Percentiles rank a stretch among this genome's conserved stretches.
Conservation (phyloP, 257 asterid species). For the Knoxia roxburghii region DNA sequence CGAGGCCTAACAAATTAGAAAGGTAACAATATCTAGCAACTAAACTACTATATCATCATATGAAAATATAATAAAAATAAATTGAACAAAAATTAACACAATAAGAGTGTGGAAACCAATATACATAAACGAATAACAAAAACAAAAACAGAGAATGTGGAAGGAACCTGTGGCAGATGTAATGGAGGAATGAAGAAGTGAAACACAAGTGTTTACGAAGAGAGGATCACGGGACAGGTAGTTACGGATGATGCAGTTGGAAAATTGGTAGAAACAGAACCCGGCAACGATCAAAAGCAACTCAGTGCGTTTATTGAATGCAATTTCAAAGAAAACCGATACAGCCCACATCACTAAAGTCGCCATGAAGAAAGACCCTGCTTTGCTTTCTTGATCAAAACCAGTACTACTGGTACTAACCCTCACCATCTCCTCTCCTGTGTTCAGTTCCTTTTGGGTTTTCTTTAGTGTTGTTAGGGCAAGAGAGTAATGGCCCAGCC, state of each 20-base stretch:
- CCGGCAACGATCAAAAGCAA: constrained; percentile 52
- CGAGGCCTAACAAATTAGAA: too few relatives aligned
- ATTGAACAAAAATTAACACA: background rate
- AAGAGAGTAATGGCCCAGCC: background rate
- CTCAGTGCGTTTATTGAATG: constrained; percentile 59
- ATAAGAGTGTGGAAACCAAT: background rate
- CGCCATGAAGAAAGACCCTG: constrained; percentile 65
- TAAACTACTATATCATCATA: too few relatives aligned
- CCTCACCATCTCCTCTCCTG: constrained; percentile 16
- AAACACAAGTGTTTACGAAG: constrained; percentile 81
- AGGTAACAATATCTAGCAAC: too few relatives aligned
- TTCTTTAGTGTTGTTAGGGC: background rate
- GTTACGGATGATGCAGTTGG: constrained; percentile 60
- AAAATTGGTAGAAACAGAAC: constrained; percentile 61
- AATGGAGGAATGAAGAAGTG: constrained; percentile 81
- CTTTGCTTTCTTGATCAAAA: constrained; percentile 16
- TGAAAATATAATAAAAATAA: background rate
- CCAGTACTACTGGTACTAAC: background rate
- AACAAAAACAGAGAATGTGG: background rate
- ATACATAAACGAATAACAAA: background rate
- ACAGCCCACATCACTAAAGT: constrained; percentile 78
- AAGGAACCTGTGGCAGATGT: constrained; percentile 61
- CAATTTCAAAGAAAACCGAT: constrained; percentile 64
- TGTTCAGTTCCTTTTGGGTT: background rate
- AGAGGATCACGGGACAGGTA: constrained; percentile 60